Evolutionary conservation across 1,284 basidiomycete species (phyloP), one percentile per base, ranked within the genome.

Genomic region (Hypsizygus ulmarius): DNA sequence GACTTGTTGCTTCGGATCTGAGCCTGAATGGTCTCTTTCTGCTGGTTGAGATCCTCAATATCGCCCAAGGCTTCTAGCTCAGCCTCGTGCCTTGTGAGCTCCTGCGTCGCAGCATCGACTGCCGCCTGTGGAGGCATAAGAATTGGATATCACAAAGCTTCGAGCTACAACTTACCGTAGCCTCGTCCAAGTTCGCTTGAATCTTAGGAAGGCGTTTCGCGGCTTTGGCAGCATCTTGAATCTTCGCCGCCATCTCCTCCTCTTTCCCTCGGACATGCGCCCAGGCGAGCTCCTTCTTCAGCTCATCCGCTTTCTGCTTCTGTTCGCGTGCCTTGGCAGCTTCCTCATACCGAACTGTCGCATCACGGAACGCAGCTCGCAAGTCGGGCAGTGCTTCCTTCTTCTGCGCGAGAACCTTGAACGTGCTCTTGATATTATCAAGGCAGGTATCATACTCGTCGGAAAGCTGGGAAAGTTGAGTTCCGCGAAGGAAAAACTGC

Each of bases 401-500:
- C 67, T 89, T 90, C 57, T 79, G 78, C 27, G 74, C 67, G 28
- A 91, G 73, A 16, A 87, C 67, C 54, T 80, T 82, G 50, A 70
- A 69, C 1, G 84, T 88, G 55, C 80, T 78, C 14, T 73, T 75
- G 56, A 91, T 84, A 60, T 91, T 90, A 49, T 82, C 72, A 21
- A 86, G 68, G 58, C 90, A 89, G 1, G 78, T 73, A 33, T 88
- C 81, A 63, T 99, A 99, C 63, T 95, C 90, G 21, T 91, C 84
- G 4, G 82, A 83, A 16, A 99, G 82, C 60, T 95, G 89, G 29
- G 84, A 82, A 19, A 99, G 82, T 57, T 94, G 91, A 0, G 96
- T 99, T 7, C 97, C 97, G 27, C 85, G 82, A 36, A 98, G 77
- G 78, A 98, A 99, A 66, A 98, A 94, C 90, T 94, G 15, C 5